Evolutionary conservation across 1,284 basidiomycete genomes (phyloP).

Genomic region (Fomes fomentarius): DNA sequence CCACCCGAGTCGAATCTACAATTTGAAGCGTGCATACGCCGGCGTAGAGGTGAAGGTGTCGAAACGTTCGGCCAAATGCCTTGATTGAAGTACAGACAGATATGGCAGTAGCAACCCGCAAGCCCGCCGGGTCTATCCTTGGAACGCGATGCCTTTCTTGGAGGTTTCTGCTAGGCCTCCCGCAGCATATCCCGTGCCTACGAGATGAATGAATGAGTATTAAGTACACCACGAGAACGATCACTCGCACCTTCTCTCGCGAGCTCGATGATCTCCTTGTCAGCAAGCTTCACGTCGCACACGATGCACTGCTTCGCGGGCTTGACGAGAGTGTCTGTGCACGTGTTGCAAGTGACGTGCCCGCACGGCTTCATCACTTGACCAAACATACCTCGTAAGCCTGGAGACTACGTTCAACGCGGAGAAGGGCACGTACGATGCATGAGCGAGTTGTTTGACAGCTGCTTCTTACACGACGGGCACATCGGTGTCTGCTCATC

Average conservation of each 20-base stretch:
- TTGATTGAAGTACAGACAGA: too few species aligned
- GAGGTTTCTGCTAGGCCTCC: slow-evolving; percentile 88
- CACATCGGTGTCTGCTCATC: slow-evolving; percentile 69
- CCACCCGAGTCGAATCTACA: too few species aligned
- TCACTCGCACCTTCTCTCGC: slow-evolving; percentile 73
- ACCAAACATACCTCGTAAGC: neutral
- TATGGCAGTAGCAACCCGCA: too few species aligned
- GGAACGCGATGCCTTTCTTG: slow-evolving; percentile 75
- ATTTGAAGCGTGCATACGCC: too few species aligned
- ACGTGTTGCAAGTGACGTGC: slow-evolving; percentile 87
- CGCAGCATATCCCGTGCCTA: slow-evolving; percentile 88
- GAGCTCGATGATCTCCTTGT: slow-evolving; percentile 75
- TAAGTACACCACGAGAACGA: neutral
- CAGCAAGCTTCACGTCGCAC: slow-evolving; percentile 69
- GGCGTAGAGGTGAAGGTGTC: too few species aligned
- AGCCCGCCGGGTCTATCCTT: slow-evolving; percentile 49
- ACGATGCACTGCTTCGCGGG: slow-evolving; percentile 79
- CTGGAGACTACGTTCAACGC: too few species aligned
- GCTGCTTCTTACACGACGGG: slow-evolving; percentile 84
- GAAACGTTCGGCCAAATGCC: too few species aligned
- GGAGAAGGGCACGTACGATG: slow-evolving; percentile 54
- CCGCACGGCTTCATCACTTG: slow-evolving; percentile 79
- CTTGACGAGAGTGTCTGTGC: slow-evolving; percentile 80
- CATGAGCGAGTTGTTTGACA: slow-evolving; percentile 78
- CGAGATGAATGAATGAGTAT: neutral